phyloP scores from a whole-genome alignment of 2,329 filamentous ascomycete species.

The Neurospora sp. region DNA sequence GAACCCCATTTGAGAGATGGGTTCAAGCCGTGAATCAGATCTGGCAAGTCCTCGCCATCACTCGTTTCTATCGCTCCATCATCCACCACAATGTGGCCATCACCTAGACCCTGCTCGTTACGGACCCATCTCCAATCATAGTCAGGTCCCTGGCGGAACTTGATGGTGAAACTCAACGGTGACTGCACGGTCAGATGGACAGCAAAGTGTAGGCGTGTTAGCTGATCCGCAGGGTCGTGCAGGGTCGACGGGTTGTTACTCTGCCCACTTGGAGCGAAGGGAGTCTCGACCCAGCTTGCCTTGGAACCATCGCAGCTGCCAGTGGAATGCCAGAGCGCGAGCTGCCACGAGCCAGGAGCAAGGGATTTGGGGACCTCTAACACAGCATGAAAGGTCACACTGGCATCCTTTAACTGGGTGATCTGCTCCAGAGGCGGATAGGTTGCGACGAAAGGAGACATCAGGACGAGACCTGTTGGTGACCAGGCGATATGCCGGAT shows the following conservation, averaged over 20 bases:
- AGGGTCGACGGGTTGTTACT: slow-evolving; percentile 39
- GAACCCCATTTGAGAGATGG: slow-evolving; percentile 42
- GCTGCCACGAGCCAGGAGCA: slow-evolving; percentile 54
- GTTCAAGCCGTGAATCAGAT: slow-evolving; percentile 50
- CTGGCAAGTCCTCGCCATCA: slow-evolving; percentile 32
- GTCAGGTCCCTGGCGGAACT: slow-evolving; percentile 45
- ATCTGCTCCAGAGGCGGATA: slow-evolving; percentile 69
- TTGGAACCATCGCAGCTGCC: slow-evolving; percentile 31
- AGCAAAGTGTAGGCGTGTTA: slow-evolving; percentile 43
- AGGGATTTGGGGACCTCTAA: slow-evolving; percentile 53
- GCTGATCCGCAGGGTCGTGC: slow-evolving; percentile 26
- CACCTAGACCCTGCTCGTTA: slow-evolving; percentile 50
- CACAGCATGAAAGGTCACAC: slow-evolving; percentile 55
- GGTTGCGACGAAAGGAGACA: slow-evolving; percentile 29
- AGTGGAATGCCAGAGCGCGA: slow-evolving; percentile 59
- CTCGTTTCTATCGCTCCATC: slow-evolving; percentile 18
- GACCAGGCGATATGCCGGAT: not conserved
- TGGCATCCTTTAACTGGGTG: slow-evolving; percentile 42
- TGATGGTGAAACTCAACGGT: slow-evolving; percentile 57
- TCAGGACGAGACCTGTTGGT: slow-evolving; percentile 13
- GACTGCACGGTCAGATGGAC: slow-evolving; percentile 36
- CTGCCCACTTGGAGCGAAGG: slow-evolving; percentile 21
- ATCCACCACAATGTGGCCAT: slow-evolving; percentile 52
- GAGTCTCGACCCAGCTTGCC: slow-evolving; percentile 43
- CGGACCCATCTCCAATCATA: slow-evolving; percentile 62